These are phyloP conservation scores for Elsinoe necatrix DNA, from an alignment of 2,329 filamentous ascomycete species.

Conservation along the genomic window DNA sequence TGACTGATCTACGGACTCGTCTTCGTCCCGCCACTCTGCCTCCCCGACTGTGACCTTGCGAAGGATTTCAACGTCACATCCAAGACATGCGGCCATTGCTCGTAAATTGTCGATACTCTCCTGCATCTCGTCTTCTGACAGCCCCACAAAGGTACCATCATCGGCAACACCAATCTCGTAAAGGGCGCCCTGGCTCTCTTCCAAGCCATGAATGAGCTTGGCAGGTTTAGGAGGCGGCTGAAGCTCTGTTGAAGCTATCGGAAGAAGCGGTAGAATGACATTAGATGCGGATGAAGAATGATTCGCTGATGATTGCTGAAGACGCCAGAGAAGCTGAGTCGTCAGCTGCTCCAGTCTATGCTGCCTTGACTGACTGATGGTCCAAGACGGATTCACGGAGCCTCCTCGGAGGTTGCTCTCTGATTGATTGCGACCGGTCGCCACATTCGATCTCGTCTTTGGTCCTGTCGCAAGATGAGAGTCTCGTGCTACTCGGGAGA, in stretches of 20 bases:
- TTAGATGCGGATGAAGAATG: constrained; percentile 72
- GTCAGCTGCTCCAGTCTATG: constrained; percentile 83
- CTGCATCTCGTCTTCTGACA: constrained; percentile 83
- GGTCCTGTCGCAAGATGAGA: not conserved
- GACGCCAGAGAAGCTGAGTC: constrained; percentile 85
- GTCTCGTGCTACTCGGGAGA: constrained; percentile 38
- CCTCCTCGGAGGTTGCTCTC: constrained; percentile 27
- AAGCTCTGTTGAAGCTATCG: constrained; percentile 56
- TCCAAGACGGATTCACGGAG: constrained; percentile 34
- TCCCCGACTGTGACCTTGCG: constrained; percentile 77
- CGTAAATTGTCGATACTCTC: constrained; percentile 79
- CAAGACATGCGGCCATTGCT: constrained; percentile 86
- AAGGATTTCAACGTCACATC: constrained; percentile 73
- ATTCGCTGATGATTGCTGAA: constrained; percentile 90
- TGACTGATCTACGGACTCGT: not conserved
- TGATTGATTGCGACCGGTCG: constrained; percentile 26
- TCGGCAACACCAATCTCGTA: constrained; percentile 97
- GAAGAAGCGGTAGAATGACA: constrained; percentile 65
- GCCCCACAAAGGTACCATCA: constrained; percentile 80
- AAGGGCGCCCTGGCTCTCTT: constrained; percentile 84
- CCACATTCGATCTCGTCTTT: constrained; percentile 11
- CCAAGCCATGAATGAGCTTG: constrained; percentile 62
- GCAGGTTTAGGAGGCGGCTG: constrained; percentile 46
- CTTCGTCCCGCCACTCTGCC: constrained; percentile 60
- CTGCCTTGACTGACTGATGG: constrained; percentile 64